Evolutionary conservation across 2,329 filamentous ascomycete genomes (phyloP).

Genomic region (Calonectria hawksworthii): DNA sequence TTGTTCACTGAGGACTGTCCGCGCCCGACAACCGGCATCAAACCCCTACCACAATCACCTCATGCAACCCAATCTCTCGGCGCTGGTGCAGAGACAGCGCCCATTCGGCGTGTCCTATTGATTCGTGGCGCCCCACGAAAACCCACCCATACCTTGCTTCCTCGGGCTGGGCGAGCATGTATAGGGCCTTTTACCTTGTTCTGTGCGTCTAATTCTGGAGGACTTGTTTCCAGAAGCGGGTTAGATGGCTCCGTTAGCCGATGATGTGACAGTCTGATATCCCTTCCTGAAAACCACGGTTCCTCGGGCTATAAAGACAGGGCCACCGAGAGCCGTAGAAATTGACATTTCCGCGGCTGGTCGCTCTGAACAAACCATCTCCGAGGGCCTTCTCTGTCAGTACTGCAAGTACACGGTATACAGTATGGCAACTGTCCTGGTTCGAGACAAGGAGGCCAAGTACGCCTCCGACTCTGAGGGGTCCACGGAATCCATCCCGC

Average conservation of each 20-base stretch:
- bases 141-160: not conserved
- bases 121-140: slow-evolving; percentile 1
- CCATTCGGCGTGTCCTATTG: not conserved
- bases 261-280: slow-evolving; percentile 16
- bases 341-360: slow-evolving; percentile 1
- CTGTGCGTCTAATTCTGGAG: not conserved
- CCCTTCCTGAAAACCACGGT: not conserved
- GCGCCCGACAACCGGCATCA: slow-evolving; percentile 1
- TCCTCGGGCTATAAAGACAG: slow-evolving; percentile 13
- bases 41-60: not conserved
- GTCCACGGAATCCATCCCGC: slow-evolving; percentile 7
- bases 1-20: not conserved
- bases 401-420: not conserved
- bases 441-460: slow-evolving; percentile 20
- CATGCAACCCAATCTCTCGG: not conserved
- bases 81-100: not conserved
- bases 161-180: not conserved
- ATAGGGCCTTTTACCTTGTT: not conserved
- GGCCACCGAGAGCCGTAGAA: not conserved
- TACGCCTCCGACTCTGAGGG: slow-evolving; percentile 13
- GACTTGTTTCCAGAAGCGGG: not conserved
- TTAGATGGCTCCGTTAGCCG: not conserved
- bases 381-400: not conserved
- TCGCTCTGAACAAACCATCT: not conserved
- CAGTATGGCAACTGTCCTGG: slow-evolving; percentile 22